phyloP scores from a whole-genome alignment of 768 basidiomycete genomes.

The Lepiota subincarnata region DNA sequence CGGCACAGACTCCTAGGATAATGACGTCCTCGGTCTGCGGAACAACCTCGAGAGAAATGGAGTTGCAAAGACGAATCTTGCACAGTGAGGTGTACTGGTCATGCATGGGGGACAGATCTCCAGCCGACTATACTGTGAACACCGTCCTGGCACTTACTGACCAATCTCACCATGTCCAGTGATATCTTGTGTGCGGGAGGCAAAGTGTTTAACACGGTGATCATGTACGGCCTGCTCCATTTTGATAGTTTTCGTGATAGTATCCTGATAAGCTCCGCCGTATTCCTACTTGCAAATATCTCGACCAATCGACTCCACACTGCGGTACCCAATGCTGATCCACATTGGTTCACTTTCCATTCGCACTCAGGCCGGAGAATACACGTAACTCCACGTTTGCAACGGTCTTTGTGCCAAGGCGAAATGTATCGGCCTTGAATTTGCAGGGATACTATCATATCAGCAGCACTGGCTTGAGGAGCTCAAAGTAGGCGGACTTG shows the following conservation, averaged over 20 bases:
- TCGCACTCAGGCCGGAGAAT: slow-evolving; percentile 46
- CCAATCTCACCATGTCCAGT: slow-evolving; percentile 11
- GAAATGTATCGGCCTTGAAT: slow-evolving; percentile 34
- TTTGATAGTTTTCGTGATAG: slow-evolving; percentile 59
- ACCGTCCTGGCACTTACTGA: not conserved
- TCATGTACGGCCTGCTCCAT: slow-evolving; percentile 72
- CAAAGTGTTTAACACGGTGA: slow-evolving; percentile 50
- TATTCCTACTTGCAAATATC: slow-evolving; percentile 40
- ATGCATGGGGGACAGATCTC: slow-evolving; percentile 62
- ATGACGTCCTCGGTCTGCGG: slow-evolving; percentile 47
- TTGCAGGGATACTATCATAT: slow-evolving; percentile 39
- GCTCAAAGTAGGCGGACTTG: slow-evolving; percentile 42
- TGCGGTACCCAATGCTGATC: slow-evolving; percentile 30
- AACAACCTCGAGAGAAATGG: slow-evolving; percentile 52
- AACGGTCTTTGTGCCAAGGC: slow-evolving; percentile 45
- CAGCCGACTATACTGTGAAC: slow-evolving; percentile 46
- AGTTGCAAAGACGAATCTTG: slow-evolving; percentile 32
- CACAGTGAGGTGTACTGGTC: slow-evolving; percentile 41
- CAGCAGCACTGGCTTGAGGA: slow-evolving; percentile 45
- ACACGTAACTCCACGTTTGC: slow-evolving; percentile 52
- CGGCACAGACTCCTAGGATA: slow-evolving; percentile 67
- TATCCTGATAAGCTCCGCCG: slow-evolving; percentile 49
- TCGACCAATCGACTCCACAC: slow-evolving; percentile 46
- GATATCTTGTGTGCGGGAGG: slow-evolving; percentile 15
- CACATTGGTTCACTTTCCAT: not conserved